These are phyloP conservation scores for Murraya koenigii DNA, from an alignment of 345 rosid genomes.

Conservation along the genomic window DNA sequence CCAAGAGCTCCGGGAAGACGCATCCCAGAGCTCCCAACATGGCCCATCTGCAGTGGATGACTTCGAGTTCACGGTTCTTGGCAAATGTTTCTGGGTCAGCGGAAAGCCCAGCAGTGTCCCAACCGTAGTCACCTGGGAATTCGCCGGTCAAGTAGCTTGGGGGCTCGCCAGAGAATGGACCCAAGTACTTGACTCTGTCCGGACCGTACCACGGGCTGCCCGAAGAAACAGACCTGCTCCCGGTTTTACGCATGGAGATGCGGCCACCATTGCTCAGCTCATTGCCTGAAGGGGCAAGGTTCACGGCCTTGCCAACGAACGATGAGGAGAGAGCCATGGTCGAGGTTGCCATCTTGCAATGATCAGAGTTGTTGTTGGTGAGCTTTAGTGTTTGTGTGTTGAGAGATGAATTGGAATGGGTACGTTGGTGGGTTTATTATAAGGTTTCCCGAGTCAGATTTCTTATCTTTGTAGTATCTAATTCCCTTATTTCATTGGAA, in stretches of 20 bases:
- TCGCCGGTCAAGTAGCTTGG: conserved; percentile 79
- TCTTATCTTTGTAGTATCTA: conserved; percentile 51
- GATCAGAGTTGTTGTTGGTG: neutral
- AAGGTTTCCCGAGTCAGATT: conserved; percentile 6
- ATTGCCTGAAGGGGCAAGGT: conserved; percentile 39
- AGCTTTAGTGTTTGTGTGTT: neutral
- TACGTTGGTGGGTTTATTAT: conserved; percentile 12
- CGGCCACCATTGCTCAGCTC: conserved; percentile 51
- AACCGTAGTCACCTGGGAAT: conserved; percentile 73
- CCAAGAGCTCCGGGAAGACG: conserved; percentile 74
- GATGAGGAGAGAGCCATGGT: conserved; percentile 74
- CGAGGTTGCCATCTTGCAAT: conserved; percentile 42
- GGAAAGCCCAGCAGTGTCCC: conserved; percentile 83
- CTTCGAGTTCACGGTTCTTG: conserved; percentile 84
- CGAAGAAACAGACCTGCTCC: conserved; percentile 33
- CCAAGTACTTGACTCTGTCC: conserved; percentile 77
- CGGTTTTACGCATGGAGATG: conserved; percentile 57
- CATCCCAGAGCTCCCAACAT: conserved; percentile 84
- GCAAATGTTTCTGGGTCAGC: conserved; percentile 94
- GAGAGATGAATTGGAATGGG: conserved; percentile 4
- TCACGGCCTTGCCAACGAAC: conserved; percentile 57
- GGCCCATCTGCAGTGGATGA: conserved; percentile 80
- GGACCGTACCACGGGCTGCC: conserved; percentile 77
- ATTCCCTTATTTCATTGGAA: conserved; percentile 49
- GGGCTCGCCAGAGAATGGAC: conserved; percentile 61